Evolutionary conservation across 352 stramenopile species (phyloP), one percentile per base, ranked within the genome.

Genomic region (Phytophthora pini): DNA sequence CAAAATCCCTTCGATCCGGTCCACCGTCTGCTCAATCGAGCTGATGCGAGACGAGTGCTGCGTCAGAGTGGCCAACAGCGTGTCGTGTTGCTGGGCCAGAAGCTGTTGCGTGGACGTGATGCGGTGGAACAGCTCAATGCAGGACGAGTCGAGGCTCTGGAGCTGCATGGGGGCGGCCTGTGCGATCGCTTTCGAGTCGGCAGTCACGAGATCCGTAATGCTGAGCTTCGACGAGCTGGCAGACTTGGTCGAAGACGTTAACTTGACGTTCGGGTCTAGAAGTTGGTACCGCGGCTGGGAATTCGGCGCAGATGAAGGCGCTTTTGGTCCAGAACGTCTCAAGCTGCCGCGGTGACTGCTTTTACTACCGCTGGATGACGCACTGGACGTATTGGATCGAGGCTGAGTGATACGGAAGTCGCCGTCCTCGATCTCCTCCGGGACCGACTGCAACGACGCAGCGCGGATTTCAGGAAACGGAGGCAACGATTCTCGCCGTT

Each of bases 101-200:
- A 92, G 61, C 41, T 90, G 72, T 67, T 90, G 86, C 15, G 86
- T 93, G 22, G 72, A 74, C 40, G 83, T 82, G 55, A 93, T 86
- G 47, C 84, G 74, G 40, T 73, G 68, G 20, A 89, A 79, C 10
- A 94, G 72, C 44, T 88, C 77, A 12, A 82, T 68, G 44, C 73
- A 82, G 9, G 75, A 74, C 2, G 53, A 70, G 53, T 79, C 55
- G 15, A 70, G 40, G 17, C 57, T 52, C 12, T 76, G 60, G 7
- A 70, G 41, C 43, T 76, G 47, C 15, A 45, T 40, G 9, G 68
- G 22, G 47, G 53, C 34, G 63, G 68, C 20, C 46, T 70, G 32
- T 49, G 40, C 12, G 12, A 61, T 5, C 7, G 59, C 59, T 15
- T 32, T 39, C 17, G 65, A 32, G 38, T 63, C 63, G 6, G 51